Conservation (phyloP, 2,329 filamentous ascomycete species). For the Paracamarosporium sp. region DNA sequence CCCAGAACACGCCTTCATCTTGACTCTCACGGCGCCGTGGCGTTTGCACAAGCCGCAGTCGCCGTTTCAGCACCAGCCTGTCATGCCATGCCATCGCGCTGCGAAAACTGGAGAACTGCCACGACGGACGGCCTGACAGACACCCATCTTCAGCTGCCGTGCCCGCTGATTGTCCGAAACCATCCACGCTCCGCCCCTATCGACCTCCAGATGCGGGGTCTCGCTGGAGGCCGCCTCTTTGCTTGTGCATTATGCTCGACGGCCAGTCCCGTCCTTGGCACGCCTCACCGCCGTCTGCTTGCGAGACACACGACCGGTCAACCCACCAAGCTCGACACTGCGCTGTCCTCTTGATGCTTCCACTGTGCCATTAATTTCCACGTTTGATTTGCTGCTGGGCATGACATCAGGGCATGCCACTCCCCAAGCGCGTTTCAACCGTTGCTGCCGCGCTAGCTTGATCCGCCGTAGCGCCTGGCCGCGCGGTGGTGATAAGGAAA, state of each 20-base stretch:
- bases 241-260: slow-evolving; percentile 1
- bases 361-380: too few relatives aligned
- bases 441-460: neutral
- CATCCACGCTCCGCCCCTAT: slow-evolving; percentile 6
- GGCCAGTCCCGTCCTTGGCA: neutral
- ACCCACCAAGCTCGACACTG: too few relatives aligned
- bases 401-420: slow-evolving; percentile 3
- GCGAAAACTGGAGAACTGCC: neutral
- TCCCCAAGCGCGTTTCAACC: slow-evolving; percentile 2
- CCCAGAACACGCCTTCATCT: neutral
- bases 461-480: neutral
- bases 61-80: slow-evolving; percentile 2
- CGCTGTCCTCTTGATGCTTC: too few relatives aligned
- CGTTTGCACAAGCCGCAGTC: neutral
- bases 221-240: slow-evolving; percentile 1
- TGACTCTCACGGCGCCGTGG: too few relatives aligned
- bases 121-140: neutral
- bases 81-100: neutral
- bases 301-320: neutral
- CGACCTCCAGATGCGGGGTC: slow-evolving; percentile 4
- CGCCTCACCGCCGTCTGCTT: neutral
- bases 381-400: neutral
- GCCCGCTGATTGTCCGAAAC: slow-evolving; percentile 2
- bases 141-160: neutral
- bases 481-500: too few relatives aligned